These are phyloP conservation scores for Arthrobotrys sinensis DNA, from an alignment of 2,329 filamentous ascomycete genomes.

Conservation along the genomic window DNA sequence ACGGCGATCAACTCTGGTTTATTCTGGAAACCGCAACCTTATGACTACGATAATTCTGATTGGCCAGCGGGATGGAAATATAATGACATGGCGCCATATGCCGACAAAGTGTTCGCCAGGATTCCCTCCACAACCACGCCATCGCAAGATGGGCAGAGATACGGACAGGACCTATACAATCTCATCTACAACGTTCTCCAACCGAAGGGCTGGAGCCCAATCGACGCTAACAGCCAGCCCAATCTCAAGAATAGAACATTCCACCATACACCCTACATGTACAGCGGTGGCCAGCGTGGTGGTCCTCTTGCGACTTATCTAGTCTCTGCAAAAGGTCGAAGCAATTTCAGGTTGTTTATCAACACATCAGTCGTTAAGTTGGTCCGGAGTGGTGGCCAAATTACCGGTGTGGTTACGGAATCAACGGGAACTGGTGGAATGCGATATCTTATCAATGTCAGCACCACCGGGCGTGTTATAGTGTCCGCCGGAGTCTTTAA, in stretches of 20 bases:
- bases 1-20: slow-evolving; percentile 78
- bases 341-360: slow-evolving; percentile 78
- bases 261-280: slow-evolving; percentile 78
- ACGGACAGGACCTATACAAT: slow-evolving; percentile 78
- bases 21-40: slow-evolving; percentile 72
- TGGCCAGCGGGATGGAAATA: slow-evolving; percentile 81
- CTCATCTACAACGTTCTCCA: slow-evolving; percentile 75
- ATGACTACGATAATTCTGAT: slow-evolving; percentile 78
- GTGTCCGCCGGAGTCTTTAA: slow-evolving; percentile 79
- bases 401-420: slow-evolving; percentile 78
- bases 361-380: slow-evolving; percentile 78
- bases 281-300: slow-evolving; percentile 76
- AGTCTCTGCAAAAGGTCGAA: slow-evolving; percentile 73
- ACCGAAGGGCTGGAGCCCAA: slow-evolving; percentile 75
- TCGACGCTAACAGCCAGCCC: slow-evolving; percentile 75
- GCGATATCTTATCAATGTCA: slow-evolving; percentile 75
- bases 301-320: slow-evolving; percentile 82
- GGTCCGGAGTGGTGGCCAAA: slow-evolving; percentile 75
- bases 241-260: slow-evolving; percentile 77
- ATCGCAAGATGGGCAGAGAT: slow-evolving; percentile 77
- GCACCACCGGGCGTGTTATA: slow-evolving; percentile 76
- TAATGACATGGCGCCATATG: slow-evolving; percentile 74
- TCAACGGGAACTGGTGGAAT: slow-evolving; percentile 72
- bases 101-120: slow-evolving; percentile 76
- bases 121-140: slow-evolving; percentile 79